These are phyloP conservation scores for Flueggea neowawraea DNA, from an alignment of 441 rosid species.

Conservation along the genomic window DNA sequence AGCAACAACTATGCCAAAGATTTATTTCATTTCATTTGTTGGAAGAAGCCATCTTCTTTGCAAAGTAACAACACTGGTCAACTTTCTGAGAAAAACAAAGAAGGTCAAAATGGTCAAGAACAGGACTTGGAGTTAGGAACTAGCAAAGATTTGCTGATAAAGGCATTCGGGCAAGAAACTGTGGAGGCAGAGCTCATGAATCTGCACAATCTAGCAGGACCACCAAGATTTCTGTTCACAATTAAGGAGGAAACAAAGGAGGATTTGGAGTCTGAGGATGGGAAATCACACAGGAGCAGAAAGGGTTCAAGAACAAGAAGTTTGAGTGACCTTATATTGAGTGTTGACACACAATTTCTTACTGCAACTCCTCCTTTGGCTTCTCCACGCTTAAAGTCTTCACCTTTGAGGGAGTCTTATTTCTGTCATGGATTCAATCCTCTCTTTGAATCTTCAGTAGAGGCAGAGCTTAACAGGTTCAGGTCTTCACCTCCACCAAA, in stretches of 20 bases:
- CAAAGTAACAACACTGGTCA: constrained; percentile 18
- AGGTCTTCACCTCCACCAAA: constrained; percentile 85
- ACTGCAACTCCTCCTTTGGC: constrained; percentile 55
- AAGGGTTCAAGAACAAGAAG: constrained; percentile 72
- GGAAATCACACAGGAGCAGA: constrained; percentile 54
- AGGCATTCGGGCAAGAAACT: constrained; percentile 35
- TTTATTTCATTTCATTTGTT: constrained; percentile 58
- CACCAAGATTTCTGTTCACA: constrained; percentile 89
- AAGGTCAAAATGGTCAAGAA: constrained; percentile 19
- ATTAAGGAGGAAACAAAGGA: constrained; percentile 93
- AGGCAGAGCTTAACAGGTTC: constrained; percentile 45
- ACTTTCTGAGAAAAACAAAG: constrained; percentile 20
- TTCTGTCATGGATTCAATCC: constrained; percentile 69
- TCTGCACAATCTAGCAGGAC: constrained; percentile 76
- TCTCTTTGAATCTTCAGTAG: constrained; percentile 68
- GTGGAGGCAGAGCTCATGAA: constrained; percentile 85
- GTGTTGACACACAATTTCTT: constrained; percentile 42
- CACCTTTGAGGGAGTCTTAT: constrained; percentile 17
- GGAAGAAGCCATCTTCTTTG: constrained; percentile 49
- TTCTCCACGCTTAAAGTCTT: constrained; percentile 50
- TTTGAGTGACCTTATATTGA: constrained; percentile 56
- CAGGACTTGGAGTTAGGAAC: constrained; percentile 60
- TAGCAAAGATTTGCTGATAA: constrained; percentile 51
- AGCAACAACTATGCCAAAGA: constrained; percentile 53
- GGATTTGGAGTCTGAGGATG: constrained; percentile 90